phyloP scores from a whole-genome alignment of 139 green algal genomes.

The Chlamydomonas asymmetrica region DNA sequence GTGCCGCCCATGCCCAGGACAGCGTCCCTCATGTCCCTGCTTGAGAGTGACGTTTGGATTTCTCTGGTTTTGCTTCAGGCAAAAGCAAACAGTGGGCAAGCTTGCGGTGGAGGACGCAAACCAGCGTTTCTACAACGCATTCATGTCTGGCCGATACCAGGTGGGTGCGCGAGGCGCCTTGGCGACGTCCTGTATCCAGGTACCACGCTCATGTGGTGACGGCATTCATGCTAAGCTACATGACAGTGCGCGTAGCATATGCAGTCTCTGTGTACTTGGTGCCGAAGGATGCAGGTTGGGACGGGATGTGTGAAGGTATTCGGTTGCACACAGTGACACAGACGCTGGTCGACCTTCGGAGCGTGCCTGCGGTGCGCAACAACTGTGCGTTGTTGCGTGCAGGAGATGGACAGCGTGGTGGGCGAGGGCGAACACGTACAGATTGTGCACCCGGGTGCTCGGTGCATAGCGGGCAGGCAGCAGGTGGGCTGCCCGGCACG shows the following conservation, averaged over 20 bases:
- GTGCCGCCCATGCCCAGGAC: neutral
- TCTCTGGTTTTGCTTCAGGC: conserved; percentile 23
- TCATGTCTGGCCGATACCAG: conserved; percentile 60
- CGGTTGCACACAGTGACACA: too few species aligned
- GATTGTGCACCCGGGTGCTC: conserved; percentile 73
- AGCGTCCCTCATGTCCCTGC: neutral
- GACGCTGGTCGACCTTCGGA: too few species aligned
- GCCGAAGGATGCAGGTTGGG: too few species aligned
- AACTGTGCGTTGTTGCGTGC: conserved; percentile 3
- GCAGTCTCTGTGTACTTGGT: too few species aligned
- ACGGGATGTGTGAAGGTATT: too few species aligned
- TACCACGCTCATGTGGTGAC: too few species aligned
- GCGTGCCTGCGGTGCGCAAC: neutral
- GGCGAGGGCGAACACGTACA: conserved; percentile 79
- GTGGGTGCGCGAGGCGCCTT: too few species aligned
- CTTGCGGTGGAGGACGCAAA: conserved; percentile 84
- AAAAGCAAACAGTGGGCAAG: conserved; percentile 48
- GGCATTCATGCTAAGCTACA: too few species aligned
- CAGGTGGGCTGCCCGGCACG: conserved; percentile 45
- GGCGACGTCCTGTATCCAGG: too few species aligned
- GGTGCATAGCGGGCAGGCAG: conserved; percentile 71
- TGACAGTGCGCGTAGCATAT: too few species aligned
- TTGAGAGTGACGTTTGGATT: neutral
- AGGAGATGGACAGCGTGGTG: conserved; percentile 76
- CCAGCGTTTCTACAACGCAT: conserved; percentile 77